Percentiles rank a stretch among this genome's conserved stretches.
Conservation (phyloP, 1,284 basidiomycete genomes). For the Fomitiporia mediterranea region DNA sequence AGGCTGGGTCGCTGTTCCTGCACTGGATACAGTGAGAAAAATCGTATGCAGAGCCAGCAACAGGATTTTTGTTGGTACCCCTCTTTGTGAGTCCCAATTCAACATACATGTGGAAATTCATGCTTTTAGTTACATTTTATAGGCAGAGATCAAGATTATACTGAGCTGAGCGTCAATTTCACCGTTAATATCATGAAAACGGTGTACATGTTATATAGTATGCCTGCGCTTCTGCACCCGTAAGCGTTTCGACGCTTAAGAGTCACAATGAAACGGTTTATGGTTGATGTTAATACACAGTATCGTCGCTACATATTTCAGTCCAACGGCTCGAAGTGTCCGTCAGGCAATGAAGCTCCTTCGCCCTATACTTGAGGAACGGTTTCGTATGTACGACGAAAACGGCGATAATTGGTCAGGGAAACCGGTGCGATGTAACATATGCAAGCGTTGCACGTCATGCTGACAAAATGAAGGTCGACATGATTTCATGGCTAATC, state of each 20-base stretch:
- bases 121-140: neutral
- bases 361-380: slow-evolving; percentile 35
- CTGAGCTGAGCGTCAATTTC: slow-evolving; percentile 33
- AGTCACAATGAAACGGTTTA: neutral
- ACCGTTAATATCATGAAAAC: slow-evolving; percentile 30
- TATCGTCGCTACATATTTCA: slow-evolving; percentile 2
- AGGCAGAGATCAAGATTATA: slow-evolving; percentile 41
- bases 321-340: slow-evolving; percentile 3
- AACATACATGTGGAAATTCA: too few species aligned
- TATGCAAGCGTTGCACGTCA: neutral
- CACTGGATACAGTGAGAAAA: slow-evolving; percentile 32
- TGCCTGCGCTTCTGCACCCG: slow-evolving; percentile 33
- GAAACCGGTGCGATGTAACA: slow-evolving; percentile 32
- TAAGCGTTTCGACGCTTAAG: neutral
- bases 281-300: neutral
- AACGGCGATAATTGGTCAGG: slow-evolving; percentile 34
- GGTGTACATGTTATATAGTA: slow-evolving; percentile 28
- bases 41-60: slow-evolving; percentile 39
- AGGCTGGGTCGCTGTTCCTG: slow-evolving; percentile 37
- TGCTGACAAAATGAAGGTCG: neutral
- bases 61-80: slow-evolving; percentile 38
- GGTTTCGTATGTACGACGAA: slow-evolving; percentile 29
- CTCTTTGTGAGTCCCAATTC: slow-evolving; percentile 34
- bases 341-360: slow-evolving; percentile 29
- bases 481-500: slow-evolving; percentile 14